Conservation (phyloP, 768 basidiomycete genomes). For the Ramaria sp. region DNA sequence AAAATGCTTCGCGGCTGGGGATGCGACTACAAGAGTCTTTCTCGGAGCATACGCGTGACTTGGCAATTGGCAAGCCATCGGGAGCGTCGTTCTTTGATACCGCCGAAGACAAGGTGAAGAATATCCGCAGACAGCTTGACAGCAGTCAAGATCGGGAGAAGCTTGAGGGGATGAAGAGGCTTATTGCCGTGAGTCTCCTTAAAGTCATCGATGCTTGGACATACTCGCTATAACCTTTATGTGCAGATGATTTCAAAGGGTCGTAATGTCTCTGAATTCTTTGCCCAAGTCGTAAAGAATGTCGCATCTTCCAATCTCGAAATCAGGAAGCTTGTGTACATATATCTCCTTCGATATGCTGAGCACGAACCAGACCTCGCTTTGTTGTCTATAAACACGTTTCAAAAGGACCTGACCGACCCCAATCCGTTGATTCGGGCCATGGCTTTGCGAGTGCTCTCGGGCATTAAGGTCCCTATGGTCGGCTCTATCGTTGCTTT, state of each 20-base stretch:
- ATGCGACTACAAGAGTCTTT: conserved; percentile 77
- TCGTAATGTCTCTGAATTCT: conserved; percentile 85
- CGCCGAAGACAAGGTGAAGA: conserved; percentile 71
- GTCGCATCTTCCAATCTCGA: conserved; percentile 89
- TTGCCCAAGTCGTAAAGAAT: conserved; percentile 95
- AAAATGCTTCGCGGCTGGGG: conserved; percentile 77
- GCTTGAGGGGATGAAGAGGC: conserved; percentile 88
- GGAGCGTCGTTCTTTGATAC: conserved; percentile 54
- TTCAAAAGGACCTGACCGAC: conserved; percentile 93
- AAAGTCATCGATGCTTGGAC: background rate
- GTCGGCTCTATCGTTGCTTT: conserved; percentile 78
- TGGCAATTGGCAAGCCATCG: conserved; percentile 45
- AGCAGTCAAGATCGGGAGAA: conserved; percentile 84
- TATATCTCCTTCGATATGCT: conserved; percentile 92
- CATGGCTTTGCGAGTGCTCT: conserved; percentile 89
- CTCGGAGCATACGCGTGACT: conserved; percentile 70
- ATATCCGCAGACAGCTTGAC: conserved; percentile 81
- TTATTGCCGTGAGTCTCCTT: conserved; percentile 70
- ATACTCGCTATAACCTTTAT: conserved; percentile 2
- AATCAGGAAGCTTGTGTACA: conserved; percentile 94
- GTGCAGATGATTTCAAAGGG: conserved; percentile 83
- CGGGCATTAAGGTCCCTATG: conserved; percentile 84
- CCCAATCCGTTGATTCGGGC: conserved; percentile 89
- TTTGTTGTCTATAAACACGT: conserved; percentile 93
- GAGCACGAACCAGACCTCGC: conserved; percentile 91